Evolutionary conservation across 75 land plant genomes (phyloP).

Genomic region (Pinus taeda): DNA sequence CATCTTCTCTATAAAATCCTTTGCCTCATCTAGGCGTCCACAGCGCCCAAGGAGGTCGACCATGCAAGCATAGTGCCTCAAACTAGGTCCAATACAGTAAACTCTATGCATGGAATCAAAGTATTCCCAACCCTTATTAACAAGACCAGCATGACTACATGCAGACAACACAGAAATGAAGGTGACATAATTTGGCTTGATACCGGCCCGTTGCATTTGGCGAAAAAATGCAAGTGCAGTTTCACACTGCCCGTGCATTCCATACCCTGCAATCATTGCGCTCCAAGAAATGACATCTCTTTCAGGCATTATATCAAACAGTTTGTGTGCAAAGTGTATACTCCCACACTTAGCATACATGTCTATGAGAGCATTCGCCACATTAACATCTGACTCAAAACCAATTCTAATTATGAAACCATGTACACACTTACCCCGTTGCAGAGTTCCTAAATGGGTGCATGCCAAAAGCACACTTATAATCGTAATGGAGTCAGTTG

Average conservation of each 20-base stretch:
- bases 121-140: conserved; percentile 33
- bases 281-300: conserved; percentile 52
- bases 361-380: conserved; percentile 45
- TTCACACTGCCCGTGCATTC: conserved; percentile 31
- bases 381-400: conserved; percentile 34
- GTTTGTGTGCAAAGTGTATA: conserved; percentile 31
- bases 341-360: conserved; percentile 75
- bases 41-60: conserved; percentile 59
- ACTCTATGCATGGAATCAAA: conserved; percentile 40
- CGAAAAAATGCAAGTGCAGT: conserved; percentile 42
- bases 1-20: conserved; percentile 38
- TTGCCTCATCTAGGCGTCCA: conserved; percentile 39
- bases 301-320: conserved; percentile 35
- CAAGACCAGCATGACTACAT: conserved; percentile 38
- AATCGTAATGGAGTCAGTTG: conserved; percentile 22
- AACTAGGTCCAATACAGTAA: conserved; percentile 21
- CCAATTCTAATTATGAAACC: conserved; percentile 19
- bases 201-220: conserved; percentile 28
- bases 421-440: conserved; percentile 39
- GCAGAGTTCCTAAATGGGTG: background rate
- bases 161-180: conserved; percentile 47
- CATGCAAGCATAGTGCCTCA: conserved; percentile 69
- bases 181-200: conserved; percentile 39
- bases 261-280: conserved; percentile 59
- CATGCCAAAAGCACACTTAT: conserved; percentile 9